Base-by-base conservation (phyloP, 1,139 yeast species). In the Candida sojae region DNA sequence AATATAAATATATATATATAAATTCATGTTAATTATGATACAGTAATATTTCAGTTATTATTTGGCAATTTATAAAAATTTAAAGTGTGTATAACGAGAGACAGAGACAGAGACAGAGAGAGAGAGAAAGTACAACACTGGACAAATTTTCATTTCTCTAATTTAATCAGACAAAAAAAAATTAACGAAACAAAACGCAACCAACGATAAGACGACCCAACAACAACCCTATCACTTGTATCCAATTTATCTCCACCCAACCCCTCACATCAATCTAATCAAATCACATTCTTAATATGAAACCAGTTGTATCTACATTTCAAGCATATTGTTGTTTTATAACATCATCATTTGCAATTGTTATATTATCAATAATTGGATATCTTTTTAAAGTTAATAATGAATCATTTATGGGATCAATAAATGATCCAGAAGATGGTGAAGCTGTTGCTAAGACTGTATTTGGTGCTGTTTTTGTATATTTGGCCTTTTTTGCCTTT, bases 261-360 rank as follows among this genome's bases (percentile, higher is more conserved):
- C 21, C 21, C 21, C 21, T 23, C 5, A 2, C 39, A 6, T 23
- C 4, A 3, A 8, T 12, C 28, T 3, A 9, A 36, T 21, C 21
- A 9, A 23, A 17, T 17, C 3, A 17, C 21, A 17, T 17, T 2
- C 21, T 17, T 28, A 25, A 34, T n/a, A 69, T 69, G 73, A 69
- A 69, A 50, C 63, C 74, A 43, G 71, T 69, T 39, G 73, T 69
- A 33, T 66, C 72, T 21, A 75, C 93, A 48, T 90, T 86, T 39
- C 83, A 87, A 64, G 98, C 99, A 35, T 93, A 96, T 88, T 90
- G 89, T 68, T 93, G 99, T 67, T 93, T 98, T 46, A 79, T 93
- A 43, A 76, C 93, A 48, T 91, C 97, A 46, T 89, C 93, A 28
- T 92, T 92, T 66, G 99, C 95, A 50, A 83, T 93, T 38, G 86